A percentile compares a stretch with the other conserved stretches of the same genome.
These are phyloP conservation scores for Trypanosomatidae sp. DNA, from an alignment of 208 protist genomes.

Conservation along the genomic window DNA sequence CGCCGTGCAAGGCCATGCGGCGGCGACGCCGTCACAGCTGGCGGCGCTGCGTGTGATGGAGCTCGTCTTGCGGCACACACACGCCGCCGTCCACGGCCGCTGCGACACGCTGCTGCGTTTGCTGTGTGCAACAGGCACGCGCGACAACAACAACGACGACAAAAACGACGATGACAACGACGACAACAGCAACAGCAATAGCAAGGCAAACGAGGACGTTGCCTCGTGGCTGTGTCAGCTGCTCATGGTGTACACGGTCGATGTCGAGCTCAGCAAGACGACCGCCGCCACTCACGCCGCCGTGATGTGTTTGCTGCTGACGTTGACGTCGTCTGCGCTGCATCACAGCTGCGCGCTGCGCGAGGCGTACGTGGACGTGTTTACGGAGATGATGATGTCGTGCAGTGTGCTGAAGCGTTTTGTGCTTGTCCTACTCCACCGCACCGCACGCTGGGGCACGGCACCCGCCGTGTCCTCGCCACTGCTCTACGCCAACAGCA, in stretches of 20 bases:
- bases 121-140: slow-evolving; percentile 9
- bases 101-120: slow-evolving; percentile 18
- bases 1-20: slow-evolving; percentile 10
- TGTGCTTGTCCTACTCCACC: slow-evolving; percentile 22
- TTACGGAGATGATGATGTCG: slow-evolving; percentile 60
- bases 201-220: not conserved
- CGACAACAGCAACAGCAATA: not conserved
- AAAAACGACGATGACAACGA: not conserved
- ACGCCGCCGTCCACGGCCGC: slow-evolving; percentile 14
- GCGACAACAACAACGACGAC: not conserved
- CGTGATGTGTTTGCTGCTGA: slow-evolving; percentile 45
- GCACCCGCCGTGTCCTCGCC: slow-evolving; percentile 5
- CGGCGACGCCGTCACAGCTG: slow-evolving; percentile 7
- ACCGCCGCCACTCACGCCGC: slow-evolving; percentile 38
- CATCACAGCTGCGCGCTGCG: slow-evolving; percentile 42
- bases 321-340: slow-evolving; percentile 61
- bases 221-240: slow-evolving; percentile 18
- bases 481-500: slow-evolving; percentile 22
- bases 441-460: slow-evolving; percentile 36
- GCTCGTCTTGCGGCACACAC: slow-evolving; percentile 43
- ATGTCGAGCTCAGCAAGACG: slow-evolving; percentile 11
- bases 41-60: slow-evolving; percentile 26
- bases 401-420: slow-evolving; percentile 17
- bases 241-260: slow-evolving; percentile 25
- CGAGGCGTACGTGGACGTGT: slow-evolving; percentile 48